These are phyloP conservation scores for Toxoplasma gondii DNA, from an alignment of 169 alveolate genomes.

Conservation along the genomic window DNA sequence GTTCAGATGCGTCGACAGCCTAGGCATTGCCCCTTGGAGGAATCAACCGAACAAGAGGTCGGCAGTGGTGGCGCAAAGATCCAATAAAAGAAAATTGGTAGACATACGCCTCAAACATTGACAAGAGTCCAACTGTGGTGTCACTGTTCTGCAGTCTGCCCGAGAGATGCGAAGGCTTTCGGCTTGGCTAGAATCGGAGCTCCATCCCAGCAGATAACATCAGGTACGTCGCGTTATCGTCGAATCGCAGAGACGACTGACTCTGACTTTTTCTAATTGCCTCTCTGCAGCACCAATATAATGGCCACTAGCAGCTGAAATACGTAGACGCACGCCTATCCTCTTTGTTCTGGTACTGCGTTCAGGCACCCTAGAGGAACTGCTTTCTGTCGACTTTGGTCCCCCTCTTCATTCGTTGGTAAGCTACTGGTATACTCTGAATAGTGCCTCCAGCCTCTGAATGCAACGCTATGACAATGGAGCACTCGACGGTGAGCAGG, in stretches of 20 bases:
- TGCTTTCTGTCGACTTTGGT: conserved; percentile 60
- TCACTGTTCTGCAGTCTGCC: conserved; percentile 2
- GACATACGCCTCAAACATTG: background rate
- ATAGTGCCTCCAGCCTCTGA: background rate
- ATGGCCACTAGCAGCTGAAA: background rate
- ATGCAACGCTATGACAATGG: background rate
- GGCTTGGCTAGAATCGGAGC: conserved; percentile 73
- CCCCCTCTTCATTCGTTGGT: conserved; percentile 71
- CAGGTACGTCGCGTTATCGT: conserved; percentile 34
- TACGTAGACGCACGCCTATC: background rate
- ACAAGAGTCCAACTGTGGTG: background rate
- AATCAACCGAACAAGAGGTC: background rate
- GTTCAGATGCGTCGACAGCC: background rate
- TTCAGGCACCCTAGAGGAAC: conserved; percentile 68
- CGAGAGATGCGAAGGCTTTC: conserved; percentile 44
- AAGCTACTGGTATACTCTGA: background rate
- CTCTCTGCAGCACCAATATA: background rate
- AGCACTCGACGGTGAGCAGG: background rate
- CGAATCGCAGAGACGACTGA: background rate
- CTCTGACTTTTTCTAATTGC: background rate
- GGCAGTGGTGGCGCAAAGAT: background rate
- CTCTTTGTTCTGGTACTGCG: background rate
- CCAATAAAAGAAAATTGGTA: background rate
- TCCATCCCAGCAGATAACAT: conserved; percentile 53
- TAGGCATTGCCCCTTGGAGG: background rate